Percentiles rank a stretch among this genome's conserved stretches.
phyloP scores from a whole-genome alignment of 441 rosid genomes.

The Raphanus hybrid region DNA sequence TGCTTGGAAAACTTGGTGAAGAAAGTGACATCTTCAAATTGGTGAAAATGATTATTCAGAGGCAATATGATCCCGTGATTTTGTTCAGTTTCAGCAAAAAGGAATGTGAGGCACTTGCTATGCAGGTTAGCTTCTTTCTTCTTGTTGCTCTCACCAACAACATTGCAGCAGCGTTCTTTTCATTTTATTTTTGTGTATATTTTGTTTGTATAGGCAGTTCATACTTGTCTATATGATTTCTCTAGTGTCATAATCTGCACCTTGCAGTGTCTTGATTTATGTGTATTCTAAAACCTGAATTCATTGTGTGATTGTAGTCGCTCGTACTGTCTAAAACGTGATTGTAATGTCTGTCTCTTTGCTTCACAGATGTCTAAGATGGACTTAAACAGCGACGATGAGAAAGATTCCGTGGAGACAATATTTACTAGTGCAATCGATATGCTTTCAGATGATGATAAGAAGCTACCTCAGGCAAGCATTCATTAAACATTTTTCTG shows the following conservation, averaged over 20 bases:
- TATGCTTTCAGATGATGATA: conserved; percentile 98
- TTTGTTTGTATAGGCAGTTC: not conserved
- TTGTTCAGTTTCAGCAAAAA: conserved; percentile 98
- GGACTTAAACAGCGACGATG: conserved; percentile 92
- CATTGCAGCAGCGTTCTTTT: not conserved
- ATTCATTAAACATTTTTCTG: conserved; percentile 34
- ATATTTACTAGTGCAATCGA: conserved; percentile 97
- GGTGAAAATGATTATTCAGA: conserved; percentile 95
- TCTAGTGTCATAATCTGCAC: conserved; percentile 2
- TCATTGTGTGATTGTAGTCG: not conserved
- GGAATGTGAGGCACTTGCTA: conserved; percentile 96
- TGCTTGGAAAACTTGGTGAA: conserved; percentile 83
- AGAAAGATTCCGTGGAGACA: conserved; percentile 80
- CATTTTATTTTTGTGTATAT: not conserved
- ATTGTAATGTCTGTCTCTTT: not conserved
- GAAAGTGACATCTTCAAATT: conserved; percentile 96
- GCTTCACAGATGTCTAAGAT: conserved; percentile 83
- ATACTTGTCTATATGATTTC: not conserved
- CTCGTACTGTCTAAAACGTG: not conserved
- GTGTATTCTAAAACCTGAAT: not conserved
- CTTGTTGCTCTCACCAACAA: not conserved
- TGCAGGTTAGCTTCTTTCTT: conserved; percentile 33
- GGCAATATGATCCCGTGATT: conserved; percentile 96
- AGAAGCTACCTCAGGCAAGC: conserved; percentile 99
- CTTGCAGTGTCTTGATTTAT: conserved; percentile 22